Conservation (phyloP, 345 rosid species). For the Aethionema arabicum region DNA sequence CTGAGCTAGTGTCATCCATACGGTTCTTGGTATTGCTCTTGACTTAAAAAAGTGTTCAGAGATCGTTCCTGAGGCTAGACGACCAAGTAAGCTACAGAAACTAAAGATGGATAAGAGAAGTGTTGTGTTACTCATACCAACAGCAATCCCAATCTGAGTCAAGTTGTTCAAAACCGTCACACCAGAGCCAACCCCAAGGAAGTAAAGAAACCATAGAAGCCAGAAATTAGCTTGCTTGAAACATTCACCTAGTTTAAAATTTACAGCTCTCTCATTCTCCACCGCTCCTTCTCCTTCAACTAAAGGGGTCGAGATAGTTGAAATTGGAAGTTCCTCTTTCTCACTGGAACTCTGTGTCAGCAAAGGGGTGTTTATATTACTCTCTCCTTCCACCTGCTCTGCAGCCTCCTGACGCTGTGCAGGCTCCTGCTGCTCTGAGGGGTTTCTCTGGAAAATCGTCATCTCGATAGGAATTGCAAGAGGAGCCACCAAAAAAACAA, state of each 20-base stretch:
- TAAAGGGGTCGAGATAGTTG: constrained; percentile 48
- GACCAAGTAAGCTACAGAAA: constrained; percentile 77
- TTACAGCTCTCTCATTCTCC: constrained; percentile 64
- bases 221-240: constrained; percentile 78
- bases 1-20: constrained; percentile 64
- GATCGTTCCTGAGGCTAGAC: constrained; percentile 70
- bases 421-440: constrained; percentile 40
- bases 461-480: constrained; percentile 81
- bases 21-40: constrained; percentile 59
- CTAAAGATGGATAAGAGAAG: constrained; percentile 59
- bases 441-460: constrained; percentile 63
- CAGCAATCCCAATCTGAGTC: constrained; percentile 74
- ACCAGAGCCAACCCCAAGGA: constrained; percentile 82
- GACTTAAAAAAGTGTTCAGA: constrained; percentile 87
- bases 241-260: constrained; percentile 61
- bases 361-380: constrained; percentile 43
- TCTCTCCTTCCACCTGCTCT: constrained; percentile 34
- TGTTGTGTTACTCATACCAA: constrained; percentile 62
- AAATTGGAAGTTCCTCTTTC: constrained; percentile 48
- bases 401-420: constrained; percentile 37
- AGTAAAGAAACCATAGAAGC: constrained; percentile 83
- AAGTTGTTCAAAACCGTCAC: constrained; percentile 78
- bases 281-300: constrained; percentile 70
- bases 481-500: constrained; percentile 57
- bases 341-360: constrained; percentile 50